Base-by-base conservation (phyloP, 345 rosid genomes). In the Syzygium oleosum region DNA sequence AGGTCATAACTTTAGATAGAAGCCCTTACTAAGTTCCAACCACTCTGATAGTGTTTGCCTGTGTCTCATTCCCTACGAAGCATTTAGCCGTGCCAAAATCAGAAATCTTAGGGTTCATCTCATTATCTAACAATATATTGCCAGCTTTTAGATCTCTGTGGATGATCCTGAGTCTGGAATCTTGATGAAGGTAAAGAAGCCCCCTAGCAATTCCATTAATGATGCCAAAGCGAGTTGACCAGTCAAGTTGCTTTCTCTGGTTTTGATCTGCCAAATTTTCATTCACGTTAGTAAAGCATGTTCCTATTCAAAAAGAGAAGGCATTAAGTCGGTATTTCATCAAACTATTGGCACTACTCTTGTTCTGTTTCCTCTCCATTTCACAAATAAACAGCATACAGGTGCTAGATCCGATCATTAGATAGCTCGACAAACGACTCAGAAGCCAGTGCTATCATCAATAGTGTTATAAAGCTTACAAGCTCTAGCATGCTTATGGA, bases 71-170 rank as follows among this genome's bases (percentile, higher is more conserved):
- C n/a, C 89, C 90, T 80, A 73, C 86, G 80, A 90, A 88, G 54
- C 86, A 51, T 86, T 84, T 88, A 23, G 91, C 91, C 25, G 85
- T 12, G 52, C 90, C 90, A 87, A 90, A 90, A 78, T 90, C 91
- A 4, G 91, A 85, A 41, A 90, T 85, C 85, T 88, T 90, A 0
- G 90, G 89, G 13, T 87, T 88, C 91, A 90, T 88, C 7, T 88
- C 90, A n/a, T 46, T 7, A 84, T 90, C 91, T n/a, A 90, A 85
- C 4, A 90, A 79, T 34, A 90, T 31, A 54, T 90, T 90, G 65
- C 91, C 80, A 15, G 91, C 88, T 88, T 90, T 90, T 16, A 90
- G 52, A 86, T 90, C 91, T 43, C 91, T 88, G 63, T 90, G 91
- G 25, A 88, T 86, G 68, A 88, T 85, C 52, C 90, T 88, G 52